Evolutionary conservation across 2,329 filamentous ascomycete species (phyloP).

Genomic region (Gnomoniopsis smithogilvyi): DNA sequence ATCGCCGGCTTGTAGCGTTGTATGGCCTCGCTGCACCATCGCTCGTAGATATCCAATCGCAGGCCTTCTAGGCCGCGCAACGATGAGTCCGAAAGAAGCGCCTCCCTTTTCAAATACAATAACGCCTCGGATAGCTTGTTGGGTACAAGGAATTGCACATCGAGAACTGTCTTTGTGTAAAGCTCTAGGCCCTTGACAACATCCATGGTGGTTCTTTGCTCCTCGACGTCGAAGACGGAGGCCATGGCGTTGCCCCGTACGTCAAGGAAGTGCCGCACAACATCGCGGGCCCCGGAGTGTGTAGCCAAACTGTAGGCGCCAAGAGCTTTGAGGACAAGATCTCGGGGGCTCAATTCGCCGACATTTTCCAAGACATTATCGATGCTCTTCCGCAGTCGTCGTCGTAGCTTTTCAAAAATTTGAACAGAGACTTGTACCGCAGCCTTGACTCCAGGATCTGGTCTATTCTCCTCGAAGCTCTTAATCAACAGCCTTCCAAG

Average conservation of each 20-base stretch:
- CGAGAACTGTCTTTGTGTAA: conserved; percentile 73
- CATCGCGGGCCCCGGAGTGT: conserved; percentile 75
- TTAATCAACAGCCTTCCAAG: conserved; percentile 73
- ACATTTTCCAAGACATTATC: conserved; percentile 66
- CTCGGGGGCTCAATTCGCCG: conserved; percentile 45
- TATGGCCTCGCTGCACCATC: conserved; percentile 81
- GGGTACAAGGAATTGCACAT: conserved; percentile 75
- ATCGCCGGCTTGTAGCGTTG: conserved; percentile 85
- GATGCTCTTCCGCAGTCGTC: conserved; percentile 63
- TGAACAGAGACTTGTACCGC: conserved; percentile 60
- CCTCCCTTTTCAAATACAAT: conserved; percentile 62
- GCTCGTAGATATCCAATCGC: conserved; percentile 71
- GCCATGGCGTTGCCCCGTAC: conserved; percentile 68
- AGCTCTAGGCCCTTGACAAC: conserved; percentile 66
- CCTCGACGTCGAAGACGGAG: conserved; percentile 51
- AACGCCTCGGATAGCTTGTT: conserved; percentile 68
- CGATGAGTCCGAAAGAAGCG: conserved; percentile 68
- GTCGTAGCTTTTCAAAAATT: conserved; percentile 59
- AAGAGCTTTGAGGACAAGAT: conserved; percentile 67
- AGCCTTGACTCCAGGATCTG: conserved; percentile 30
- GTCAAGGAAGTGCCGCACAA: conserved; percentile 73
- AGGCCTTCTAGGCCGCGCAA: conserved; percentile 66
- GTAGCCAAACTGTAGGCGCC: conserved; percentile 80
- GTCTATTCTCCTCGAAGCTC: conserved; percentile 55
- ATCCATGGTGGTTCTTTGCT: conserved; percentile 39